Evolutionary conservation across 306 rosid genomes (phyloP), one percentile per base, ranked within the genome.

Genomic region (Abrus precatorius): DNA sequence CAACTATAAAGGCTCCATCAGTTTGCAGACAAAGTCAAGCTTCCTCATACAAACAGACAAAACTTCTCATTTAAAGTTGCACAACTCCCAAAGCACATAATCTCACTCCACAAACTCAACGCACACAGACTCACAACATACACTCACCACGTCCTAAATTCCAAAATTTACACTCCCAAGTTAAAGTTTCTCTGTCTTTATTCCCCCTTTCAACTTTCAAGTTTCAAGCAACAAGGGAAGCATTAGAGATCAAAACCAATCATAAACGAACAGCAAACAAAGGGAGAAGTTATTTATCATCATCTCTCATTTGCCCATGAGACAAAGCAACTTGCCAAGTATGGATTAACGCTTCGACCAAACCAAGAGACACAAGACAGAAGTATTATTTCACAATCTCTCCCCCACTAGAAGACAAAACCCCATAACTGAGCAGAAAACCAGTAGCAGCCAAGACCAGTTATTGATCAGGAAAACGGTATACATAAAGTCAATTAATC

Each of bases 381-480:
- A 64, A 38, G 50, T 9, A 59, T 29, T 10, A 73, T 45, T 56
- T 72, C 14, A 30, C 30, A 56, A 68, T 68, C 33, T 53, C 48
- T 76, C 50, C 75, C 47, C 68, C 6, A n/a, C 8, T 14, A 14
- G 14, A 20, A 44, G 5, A 44, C 11, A n/a, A 41, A 54, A n/a
- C 47, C 44, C 48, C 29, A 14, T 20, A n/a, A 9, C 9, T 0
- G 5, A 69, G 57, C 30, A 54, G 29, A 70, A 70, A 76, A 61
- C 32, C 50, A 12, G 12, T 64, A 34, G 63, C 34, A 85, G 27
- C 66, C 41, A 73, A 20, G 36, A 57, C 11, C 77, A 72, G 63
- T 36, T 14, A 52, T 10, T 54, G 14, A 30, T 29, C 9, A 29
- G 64, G 13, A 12, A 9, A 3, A 28, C 29, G 38, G 40, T 57